Evolutionary conservation across 352 stramenopile species (phyloP).

Genomic region (Phytophthora pini): DNA sequence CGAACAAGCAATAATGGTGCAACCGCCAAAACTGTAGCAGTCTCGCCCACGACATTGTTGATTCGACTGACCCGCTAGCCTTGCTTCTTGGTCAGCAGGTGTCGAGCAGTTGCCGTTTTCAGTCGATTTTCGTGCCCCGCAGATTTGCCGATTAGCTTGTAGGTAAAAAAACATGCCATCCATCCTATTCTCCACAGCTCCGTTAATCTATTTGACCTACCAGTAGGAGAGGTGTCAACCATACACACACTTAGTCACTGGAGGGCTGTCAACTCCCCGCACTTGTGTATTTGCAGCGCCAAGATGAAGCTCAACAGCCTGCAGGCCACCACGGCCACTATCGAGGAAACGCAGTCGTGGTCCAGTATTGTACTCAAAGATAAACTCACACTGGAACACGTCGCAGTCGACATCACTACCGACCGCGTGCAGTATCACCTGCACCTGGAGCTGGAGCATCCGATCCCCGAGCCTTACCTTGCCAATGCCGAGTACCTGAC

Average conservation of each 20-base stretch:
- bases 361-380: slow-evolving; percentile 49
- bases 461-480: slow-evolving; percentile 41
- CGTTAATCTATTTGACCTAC: background rate
- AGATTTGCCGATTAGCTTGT: slow-evolving; percentile 1
- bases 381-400: slow-evolving; percentile 51
- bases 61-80: background rate
- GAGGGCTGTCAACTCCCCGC: slow-evolving; percentile 11
- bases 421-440: slow-evolving; percentile 59
- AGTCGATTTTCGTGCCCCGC: background rate
- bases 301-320: slow-evolving; percentile 29
- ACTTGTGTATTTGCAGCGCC: slow-evolving; percentile 11
- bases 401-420: slow-evolving; percentile 50
- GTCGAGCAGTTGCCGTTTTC: slow-evolving; percentile 1
- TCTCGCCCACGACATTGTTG: background rate
- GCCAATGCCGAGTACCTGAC: slow-evolving; percentile 51
- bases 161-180: slow-evolving; percentile 32
- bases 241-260: slow-evolving; percentile 17
- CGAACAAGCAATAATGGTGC: no score
- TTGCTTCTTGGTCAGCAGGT: background rate
- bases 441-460: slow-evolving; percentile 44
- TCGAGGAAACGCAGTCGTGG: slow-evolving; percentile 53
- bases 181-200: background rate
- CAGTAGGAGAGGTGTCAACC: slow-evolving; percentile 16
- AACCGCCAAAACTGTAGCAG: background rate
- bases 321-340: slow-evolving; percentile 15